Percentiles rank a stretch among this genome's conserved stretches.
phyloP scores from a whole-genome alignment of 179 eudicot species.

The Spinacia oleracea region DNA sequence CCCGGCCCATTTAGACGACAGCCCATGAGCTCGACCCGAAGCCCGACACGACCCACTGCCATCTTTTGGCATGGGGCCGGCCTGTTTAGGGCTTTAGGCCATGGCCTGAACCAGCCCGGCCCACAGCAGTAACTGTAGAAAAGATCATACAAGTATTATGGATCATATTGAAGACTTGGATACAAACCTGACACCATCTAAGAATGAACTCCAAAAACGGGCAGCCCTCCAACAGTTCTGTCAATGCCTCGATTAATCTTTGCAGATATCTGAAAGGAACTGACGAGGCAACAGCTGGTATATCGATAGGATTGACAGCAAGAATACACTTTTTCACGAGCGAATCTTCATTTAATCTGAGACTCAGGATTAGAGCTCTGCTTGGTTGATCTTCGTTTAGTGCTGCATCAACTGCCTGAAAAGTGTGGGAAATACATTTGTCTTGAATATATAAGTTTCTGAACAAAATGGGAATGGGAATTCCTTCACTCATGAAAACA shows the following conservation, averaged over 20 bases:
- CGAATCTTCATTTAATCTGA: constrained; percentile 80
- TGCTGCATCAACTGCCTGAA: constrained; percentile 88
- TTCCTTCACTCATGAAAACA: background rate
- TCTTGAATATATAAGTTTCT: background rate
- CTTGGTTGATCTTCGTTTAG: constrained; percentile 65
- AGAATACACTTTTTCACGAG: constrained; percentile 73
- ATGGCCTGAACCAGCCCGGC: too few relatives aligned
- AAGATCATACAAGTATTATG: background rate
- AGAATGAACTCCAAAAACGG: constrained; percentile 90
- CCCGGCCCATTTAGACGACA: too few relatives aligned
- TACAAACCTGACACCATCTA: constrained; percentile 85
- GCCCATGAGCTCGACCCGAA: too few relatives aligned
- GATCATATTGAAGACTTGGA: background rate
- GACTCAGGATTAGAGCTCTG: constrained; percentile 85
- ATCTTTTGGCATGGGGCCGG: too few relatives aligned
- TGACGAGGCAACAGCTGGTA: constrained; percentile 75
- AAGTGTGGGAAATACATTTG: constrained; percentile 6
- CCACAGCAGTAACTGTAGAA: too few relatives aligned
- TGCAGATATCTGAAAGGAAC: constrained; percentile 76
- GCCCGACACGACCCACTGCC: too few relatives aligned
- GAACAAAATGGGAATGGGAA: too few relatives aligned
- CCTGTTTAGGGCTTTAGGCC: too few relatives aligned
- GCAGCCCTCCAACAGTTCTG: constrained; percentile 75
- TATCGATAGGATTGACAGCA: constrained; percentile 64
- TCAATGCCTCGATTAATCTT: constrained; percentile 80